Conservation (phyloP, 148 eudicot genomes). For the Amaranthus cruentus region DNA sequence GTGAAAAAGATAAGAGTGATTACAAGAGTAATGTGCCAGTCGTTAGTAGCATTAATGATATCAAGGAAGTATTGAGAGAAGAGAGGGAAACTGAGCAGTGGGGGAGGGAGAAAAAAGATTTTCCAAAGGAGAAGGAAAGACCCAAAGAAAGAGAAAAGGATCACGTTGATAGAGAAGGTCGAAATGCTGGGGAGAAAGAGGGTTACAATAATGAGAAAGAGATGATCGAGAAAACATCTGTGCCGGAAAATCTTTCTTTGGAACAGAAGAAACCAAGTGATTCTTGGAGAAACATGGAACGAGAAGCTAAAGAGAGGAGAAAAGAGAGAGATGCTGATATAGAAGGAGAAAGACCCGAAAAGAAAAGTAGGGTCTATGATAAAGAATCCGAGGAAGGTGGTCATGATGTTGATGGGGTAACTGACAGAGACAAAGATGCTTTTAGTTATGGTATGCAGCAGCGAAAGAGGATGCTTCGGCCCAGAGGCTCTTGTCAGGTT, state of each 20-base stretch:
- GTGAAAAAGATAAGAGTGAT: constrained; percentile 72
- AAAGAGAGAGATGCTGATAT: constrained; percentile 78
- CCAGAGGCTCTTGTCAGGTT: constrained; percentile 81
- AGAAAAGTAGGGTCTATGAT: constrained; percentile 53
- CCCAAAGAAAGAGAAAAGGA: constrained; percentile 69
- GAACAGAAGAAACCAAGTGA: constrained; percentile 73
- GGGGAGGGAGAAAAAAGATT: constrained; percentile 72
- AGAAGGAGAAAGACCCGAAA: constrained; percentile 84
- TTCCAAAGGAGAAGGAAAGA: constrained; percentile 68
- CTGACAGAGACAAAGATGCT: constrained; percentile 71
- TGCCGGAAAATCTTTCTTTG: constrained; percentile 39
- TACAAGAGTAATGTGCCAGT: constrained; percentile 46
- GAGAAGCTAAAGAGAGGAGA: constrained; percentile 69
- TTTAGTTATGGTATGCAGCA: constrained; percentile 80
- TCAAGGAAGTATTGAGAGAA: constrained; percentile 56
- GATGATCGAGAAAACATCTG: constrained; percentile 39
- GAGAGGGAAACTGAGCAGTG: constrained; percentile 71
- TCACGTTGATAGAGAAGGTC: constrained; percentile 49
- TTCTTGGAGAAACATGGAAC: constrained; percentile 60
- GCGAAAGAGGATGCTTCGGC: constrained; percentile 94
- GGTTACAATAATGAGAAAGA: constrained; percentile 52
- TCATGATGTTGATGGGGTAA: constrained; percentile 55
- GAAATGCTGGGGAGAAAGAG: constrained; percentile 62
- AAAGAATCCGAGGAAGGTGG: constrained; percentile 81
- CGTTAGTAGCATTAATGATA: constrained; percentile 50